A percentile compares a stretch with the other conserved stretches of the same genome.
phyloP scores from a whole-genome alignment of 352 stramenopile species.

The Pythium utonaiense region DNA sequence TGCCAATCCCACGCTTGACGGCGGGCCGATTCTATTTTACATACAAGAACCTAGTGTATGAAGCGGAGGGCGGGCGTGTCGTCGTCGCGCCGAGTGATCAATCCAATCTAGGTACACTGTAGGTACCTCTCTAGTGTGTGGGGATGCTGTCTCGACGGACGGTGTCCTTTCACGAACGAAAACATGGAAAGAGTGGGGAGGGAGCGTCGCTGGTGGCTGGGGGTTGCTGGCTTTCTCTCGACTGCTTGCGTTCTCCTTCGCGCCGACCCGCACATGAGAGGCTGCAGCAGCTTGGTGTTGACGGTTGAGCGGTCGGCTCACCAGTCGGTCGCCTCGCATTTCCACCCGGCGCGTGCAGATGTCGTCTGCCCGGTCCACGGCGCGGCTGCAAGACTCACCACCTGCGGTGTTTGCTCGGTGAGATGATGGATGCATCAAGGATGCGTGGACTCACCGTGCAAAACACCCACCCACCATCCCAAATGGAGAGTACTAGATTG shows the following conservation, averaged over 20 bases:
- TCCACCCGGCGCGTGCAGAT: neutral
- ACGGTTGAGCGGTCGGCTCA: too few species aligned
- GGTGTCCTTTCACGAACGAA: neutral
- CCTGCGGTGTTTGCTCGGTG: neutral
- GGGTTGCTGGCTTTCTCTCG: neutral
- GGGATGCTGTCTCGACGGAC: neutral
- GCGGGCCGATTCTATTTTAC: neutral
- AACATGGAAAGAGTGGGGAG: constrained; percentile 4
- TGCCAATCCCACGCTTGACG: neutral
- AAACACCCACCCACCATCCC: too few species aligned
- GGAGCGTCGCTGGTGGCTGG: too few species aligned
- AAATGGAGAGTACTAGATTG: neutral
- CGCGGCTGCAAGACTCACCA: neutral
- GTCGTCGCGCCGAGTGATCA: too few species aligned
- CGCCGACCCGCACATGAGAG: neutral
- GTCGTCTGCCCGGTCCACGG: too few species aligned
- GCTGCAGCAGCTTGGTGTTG: neutral
- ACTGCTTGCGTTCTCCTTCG: neutral
- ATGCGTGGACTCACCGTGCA: neutral
- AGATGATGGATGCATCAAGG: neutral
- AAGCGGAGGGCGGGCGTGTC: too few species aligned
- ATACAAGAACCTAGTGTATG: too few species aligned
- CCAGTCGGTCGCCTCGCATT: neutral
- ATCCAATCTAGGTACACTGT: too few species aligned
- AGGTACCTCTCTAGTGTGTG: too few species aligned